These are phyloP conservation scores for Pseudovirgaria hyperparasitica DNA, from an alignment of 2,329 filamentous ascomycete genomes.

Conservation along the genomic window DNA sequence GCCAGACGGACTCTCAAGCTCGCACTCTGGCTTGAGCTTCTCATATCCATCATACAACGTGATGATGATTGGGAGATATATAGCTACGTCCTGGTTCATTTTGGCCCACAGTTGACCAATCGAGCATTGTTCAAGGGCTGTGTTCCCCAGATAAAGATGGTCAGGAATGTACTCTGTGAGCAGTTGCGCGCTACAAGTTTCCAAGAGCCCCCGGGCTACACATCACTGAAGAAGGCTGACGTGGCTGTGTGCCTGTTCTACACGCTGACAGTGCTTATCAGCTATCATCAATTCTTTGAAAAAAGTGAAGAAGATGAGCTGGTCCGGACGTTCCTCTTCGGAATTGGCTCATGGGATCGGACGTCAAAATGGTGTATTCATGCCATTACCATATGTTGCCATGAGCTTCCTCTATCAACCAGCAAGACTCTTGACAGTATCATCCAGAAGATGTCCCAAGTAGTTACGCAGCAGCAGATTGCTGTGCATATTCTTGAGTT, in stretches of 20 bases:
- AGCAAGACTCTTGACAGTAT: slow-evolving; percentile 77
- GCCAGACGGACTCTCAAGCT: slow-evolving; percentile 37
- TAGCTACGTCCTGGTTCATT: slow-evolving; percentile 75
- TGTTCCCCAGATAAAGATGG: slow-evolving; percentile 59
- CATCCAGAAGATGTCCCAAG: slow-evolving; percentile 85
- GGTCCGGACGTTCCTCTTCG: slow-evolving; percentile 72
- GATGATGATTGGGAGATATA: slow-evolving; percentile 85
- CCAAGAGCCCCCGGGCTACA: slow-evolving; percentile 66
- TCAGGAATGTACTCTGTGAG: slow-evolving; percentile 68
- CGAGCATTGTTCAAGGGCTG: slow-evolving; percentile 70
- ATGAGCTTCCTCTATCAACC: slow-evolving; percentile 79
- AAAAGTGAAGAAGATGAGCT: slow-evolving; percentile 83
- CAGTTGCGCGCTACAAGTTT: slow-evolving; percentile 68
- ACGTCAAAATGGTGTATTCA: slow-evolving; percentile 91
- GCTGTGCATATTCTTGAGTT: slow-evolving; percentile 95
- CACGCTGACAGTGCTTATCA: slow-evolving; percentile 72
- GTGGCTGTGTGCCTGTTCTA: slow-evolving; percentile 84
- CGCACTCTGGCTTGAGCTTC: slow-evolving; percentile 57
- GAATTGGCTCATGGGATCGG: slow-evolving; percentile 71
- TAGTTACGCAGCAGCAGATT: slow-evolving; percentile 85
- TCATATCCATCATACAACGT: slow-evolving; percentile 60
- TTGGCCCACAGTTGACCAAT: slow-evolving; percentile 81
- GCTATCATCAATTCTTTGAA: slow-evolving; percentile 75
- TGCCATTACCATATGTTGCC: slow-evolving; percentile 85
- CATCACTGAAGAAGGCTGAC: slow-evolving; percentile 73